Evolutionary conservation across 1,139 yeast genomes (phyloP).

Genomic region (Hyphopichia pseudoburtonii): DNA sequence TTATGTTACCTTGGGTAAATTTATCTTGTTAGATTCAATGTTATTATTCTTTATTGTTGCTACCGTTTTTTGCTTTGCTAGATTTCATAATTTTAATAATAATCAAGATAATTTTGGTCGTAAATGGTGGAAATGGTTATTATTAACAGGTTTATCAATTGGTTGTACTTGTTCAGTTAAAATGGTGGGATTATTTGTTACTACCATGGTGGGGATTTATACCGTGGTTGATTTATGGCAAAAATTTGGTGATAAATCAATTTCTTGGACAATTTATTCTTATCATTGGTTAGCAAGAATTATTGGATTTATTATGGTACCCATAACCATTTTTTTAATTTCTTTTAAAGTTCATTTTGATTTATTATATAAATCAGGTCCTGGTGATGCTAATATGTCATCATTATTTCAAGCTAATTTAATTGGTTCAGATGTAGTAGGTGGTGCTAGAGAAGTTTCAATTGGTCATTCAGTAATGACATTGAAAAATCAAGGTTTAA

Average conservation of each 20-base stretch:
- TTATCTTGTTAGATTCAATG: conserved; percentile 95
- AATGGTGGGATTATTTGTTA: conserved; percentile 81
- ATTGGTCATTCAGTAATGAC: conserved; percentile 77
- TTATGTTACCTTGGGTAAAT: conserved; percentile 85
- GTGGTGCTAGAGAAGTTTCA: conserved; percentile 88
- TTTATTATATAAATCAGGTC: conserved; percentile 70
- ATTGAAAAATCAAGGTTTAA: conserved; percentile 84
- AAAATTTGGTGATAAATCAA: conserved; percentile 57
- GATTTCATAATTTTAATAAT: conserved; percentile 74
- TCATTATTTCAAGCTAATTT: conserved; percentile 95
- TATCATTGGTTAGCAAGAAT: conserved; percentile 69
- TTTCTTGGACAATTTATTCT: conserved; percentile 50
- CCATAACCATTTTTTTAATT: conserved; percentile 59
- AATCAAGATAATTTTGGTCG: conserved; percentile 51
- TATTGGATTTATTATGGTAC: conserved; percentile 59
- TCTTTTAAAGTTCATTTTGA: conserved; percentile 76
- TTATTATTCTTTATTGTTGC: conserved; percentile 87
- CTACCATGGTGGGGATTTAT: conserved; percentile 73
- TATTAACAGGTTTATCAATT: conserved; percentile 69
- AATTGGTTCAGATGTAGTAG: conserved; percentile 72
- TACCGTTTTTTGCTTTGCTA: conserved; percentile 72
- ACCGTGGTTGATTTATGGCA: conserved; percentile 74
- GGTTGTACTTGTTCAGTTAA: conserved; percentile 84
- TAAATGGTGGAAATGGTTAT: conserved; percentile 95
- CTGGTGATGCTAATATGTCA: conserved; percentile 97